These are phyloP conservation scores for Calonectria pteridis DNA, from an alignment of 2,329 filamentous ascomycete species.

Conservation along the genomic window DNA sequence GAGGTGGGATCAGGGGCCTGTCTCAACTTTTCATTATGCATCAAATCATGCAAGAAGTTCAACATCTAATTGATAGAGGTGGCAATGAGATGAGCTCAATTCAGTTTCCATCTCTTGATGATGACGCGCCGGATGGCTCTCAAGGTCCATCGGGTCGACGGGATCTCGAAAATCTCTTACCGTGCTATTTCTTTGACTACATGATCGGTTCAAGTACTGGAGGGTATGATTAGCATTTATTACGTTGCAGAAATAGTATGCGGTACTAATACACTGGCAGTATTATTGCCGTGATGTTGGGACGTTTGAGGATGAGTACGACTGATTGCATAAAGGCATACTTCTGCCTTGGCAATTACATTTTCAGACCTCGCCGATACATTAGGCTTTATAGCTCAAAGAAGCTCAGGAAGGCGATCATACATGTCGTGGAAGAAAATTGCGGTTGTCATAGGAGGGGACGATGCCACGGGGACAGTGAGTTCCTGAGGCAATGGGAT, in stretches of 20 bases:
- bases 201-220: constrained; percentile 3
- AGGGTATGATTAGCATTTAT: neutral
- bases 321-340: neutral
- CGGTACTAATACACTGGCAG: neutral
- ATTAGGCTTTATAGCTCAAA: neutral
- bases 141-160: neutral
- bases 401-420: neutral
- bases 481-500: neutral
- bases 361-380: neutral
- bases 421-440: neutral
- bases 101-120: neutral
- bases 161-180: neutral
- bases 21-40: neutral
- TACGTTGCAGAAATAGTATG: no score
- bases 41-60: neutral
- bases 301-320: neutral
- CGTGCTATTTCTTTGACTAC: constrained; percentile 8
- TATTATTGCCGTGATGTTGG: constrained; percentile 2
- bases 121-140: no score
- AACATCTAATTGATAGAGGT: neutral
- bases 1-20: neutral
- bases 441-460: neutral
- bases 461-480: neutral
- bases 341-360: neutral
- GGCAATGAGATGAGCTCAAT: neutral